A percentile compares a stretch with the other conserved stretches of the same genome.
Conservation (phyloP, 768 basidiomycete genomes). For the Daedaleopsis sinensis region DNA sequence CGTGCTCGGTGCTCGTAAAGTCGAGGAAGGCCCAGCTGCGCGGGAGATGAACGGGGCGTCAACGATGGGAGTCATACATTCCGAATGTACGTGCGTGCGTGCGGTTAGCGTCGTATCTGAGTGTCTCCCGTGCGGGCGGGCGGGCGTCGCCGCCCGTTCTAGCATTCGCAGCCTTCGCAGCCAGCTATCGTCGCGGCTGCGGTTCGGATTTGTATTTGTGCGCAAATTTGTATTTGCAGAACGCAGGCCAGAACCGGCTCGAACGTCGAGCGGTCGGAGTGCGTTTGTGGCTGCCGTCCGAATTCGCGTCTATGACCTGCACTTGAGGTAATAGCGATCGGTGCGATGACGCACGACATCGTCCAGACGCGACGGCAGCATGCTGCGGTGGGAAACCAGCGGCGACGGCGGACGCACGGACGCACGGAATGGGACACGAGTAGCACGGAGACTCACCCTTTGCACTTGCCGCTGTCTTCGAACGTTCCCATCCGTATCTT, state of each 20-base stretch:
- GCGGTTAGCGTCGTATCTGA: no score
- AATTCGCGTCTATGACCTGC: not conserved
- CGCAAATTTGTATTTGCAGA: not conserved
- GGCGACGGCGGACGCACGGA: not conserved
- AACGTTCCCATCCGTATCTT: constrained; percentile 95
- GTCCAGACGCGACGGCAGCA: not conserved
- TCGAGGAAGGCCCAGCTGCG: constrained; percentile 92
- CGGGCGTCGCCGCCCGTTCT: not conserved
- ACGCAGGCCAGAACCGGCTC: not conserved
- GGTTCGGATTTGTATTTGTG: constrained; percentile 1
- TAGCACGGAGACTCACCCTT: constrained; percentile 68
- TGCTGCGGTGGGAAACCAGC: not conserved
- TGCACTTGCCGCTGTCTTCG: constrained; percentile 92
- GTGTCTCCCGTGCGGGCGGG: no score
- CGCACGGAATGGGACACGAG: not conserved
- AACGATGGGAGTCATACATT: not conserved
- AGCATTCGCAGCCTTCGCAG: no score
- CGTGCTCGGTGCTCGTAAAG: constrained; percentile 76
- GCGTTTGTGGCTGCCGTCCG: not conserved
- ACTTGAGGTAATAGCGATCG: not conserved
- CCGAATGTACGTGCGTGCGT: not conserved
- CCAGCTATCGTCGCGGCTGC: no score
- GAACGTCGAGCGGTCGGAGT: not conserved
- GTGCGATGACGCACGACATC: not conserved
- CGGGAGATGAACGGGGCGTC: not conserved